phyloP scores from a whole-genome alignment of 2,329 filamentous ascomycete genomes.

The Dothiorella sarmentorum region DNA sequence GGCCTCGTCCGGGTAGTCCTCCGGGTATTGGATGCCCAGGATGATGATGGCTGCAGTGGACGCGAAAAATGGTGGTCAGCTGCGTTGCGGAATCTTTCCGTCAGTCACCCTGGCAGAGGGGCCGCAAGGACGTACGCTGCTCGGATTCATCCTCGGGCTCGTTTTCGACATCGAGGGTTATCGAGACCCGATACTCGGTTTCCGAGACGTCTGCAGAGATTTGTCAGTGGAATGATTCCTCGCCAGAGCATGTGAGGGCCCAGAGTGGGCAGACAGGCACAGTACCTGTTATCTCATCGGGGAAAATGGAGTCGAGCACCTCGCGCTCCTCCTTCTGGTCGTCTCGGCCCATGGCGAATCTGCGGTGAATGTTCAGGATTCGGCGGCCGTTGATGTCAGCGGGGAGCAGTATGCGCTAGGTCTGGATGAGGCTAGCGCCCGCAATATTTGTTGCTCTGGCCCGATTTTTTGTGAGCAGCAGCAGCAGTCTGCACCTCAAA shows the following conservation, averaged over 20 bases:
- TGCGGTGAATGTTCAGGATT: not conserved
- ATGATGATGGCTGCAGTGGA: constrained; percentile 69
- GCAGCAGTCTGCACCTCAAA: not conserved
- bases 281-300: constrained; percentile 89
- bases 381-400: constrained; percentile 13
- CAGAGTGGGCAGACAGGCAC: not conserved
- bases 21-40: constrained; percentile 85
- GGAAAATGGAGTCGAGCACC: constrained; percentile 96
- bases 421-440: not conserved
- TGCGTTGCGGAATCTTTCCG: not conserved
- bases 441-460: constrained; percentile 7
- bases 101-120: not conserved
- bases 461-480: constrained; percentile 10
- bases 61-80: too few relatives aligned
- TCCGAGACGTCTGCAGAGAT: constrained; percentile 73
- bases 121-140: constrained; percentile 44
- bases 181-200: constrained; percentile 79
- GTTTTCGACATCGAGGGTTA: constrained; percentile 74
- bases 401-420: not conserved
- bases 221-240: constrained; percentile 22
- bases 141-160: constrained; percentile 59
- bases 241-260: not conserved
- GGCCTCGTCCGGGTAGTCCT: constrained; percentile 82
- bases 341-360: constrained; percentile 55
- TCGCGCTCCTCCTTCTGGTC: constrained; percentile 95